Conservation (phyloP, 208 protist species). For the Angomonas deanei region DNA sequence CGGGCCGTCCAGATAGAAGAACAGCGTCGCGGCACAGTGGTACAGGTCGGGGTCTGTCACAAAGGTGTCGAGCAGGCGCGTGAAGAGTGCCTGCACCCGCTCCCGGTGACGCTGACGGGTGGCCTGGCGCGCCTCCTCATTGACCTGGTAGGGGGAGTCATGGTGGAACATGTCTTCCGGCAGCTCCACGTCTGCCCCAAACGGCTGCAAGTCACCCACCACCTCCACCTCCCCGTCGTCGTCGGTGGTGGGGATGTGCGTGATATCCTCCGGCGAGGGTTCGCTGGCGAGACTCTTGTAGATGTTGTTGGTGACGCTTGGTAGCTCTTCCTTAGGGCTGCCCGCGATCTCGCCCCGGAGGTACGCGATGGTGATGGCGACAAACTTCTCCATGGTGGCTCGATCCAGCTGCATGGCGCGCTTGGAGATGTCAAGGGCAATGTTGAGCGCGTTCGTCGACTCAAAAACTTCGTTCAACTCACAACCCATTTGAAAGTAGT, state of each 20-base stretch:
- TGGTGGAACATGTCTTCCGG: constrained; percentile 2
- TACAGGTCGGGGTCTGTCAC: constrained; percentile 84
- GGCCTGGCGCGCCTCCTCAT: neutral
- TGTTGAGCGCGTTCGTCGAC: constrained; percentile 75
- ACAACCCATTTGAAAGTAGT: constrained; percentile 87
- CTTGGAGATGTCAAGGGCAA: constrained; percentile 72
- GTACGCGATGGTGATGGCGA: constrained; percentile 75
- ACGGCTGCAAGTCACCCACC: constrained; percentile 18
- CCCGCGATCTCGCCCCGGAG: constrained; percentile 65
- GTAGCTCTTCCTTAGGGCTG: constrained; percentile 24
- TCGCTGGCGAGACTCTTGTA: constrained; percentile 8
- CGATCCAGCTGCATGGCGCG: constrained; percentile 61
- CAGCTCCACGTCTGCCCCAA: constrained; percentile 28
- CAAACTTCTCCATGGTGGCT: constrained; percentile 58
- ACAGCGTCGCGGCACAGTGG: constrained; percentile 54
- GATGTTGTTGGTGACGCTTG: constrained; percentile 24
- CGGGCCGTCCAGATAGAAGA: constrained; percentile 69
- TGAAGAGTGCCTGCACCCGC: constrained; percentile 67
- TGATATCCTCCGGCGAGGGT: constrained; percentile 22
- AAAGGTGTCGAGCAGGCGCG: constrained; percentile 58
- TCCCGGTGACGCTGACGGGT: constrained; percentile 57
- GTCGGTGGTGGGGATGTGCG: constrained; percentile 25
- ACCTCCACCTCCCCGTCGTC: constrained; percentile 19
- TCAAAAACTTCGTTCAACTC: constrained; percentile 82
- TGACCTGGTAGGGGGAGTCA: neutral